A percentile compares a stretch with the other conserved stretches of the same genome.
These are phyloP conservation scores for Aspergillus brasiliensis DNA, from an alignment of 2,329 filamentous ascomycete species.

Conservation along the genomic window DNA sequence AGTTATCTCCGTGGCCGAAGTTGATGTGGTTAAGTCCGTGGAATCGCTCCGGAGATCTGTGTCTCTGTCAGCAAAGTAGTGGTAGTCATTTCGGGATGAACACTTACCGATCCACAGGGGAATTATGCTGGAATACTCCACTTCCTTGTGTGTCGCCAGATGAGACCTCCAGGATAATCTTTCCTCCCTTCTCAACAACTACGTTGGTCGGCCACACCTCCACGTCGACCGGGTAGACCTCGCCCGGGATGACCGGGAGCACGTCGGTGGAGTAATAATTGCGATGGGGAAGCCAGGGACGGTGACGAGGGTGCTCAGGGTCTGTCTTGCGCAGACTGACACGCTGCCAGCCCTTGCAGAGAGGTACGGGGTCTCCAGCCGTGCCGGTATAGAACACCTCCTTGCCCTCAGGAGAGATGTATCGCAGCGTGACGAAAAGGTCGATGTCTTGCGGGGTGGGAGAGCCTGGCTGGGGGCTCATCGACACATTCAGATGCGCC, in stretches of 20 bases:
- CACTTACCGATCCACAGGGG: slow-evolving; percentile 38
- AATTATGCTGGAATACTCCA: slow-evolving; percentile 53
- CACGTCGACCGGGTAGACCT: slow-evolving; percentile 55
- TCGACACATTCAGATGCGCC: slow-evolving; percentile 65
- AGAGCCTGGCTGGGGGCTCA: slow-evolving; percentile 42
- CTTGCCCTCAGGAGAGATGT: slow-evolving; percentile 53
- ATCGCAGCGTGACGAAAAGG: slow-evolving; percentile 57
- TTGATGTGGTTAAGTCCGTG: slow-evolving; percentile 53
- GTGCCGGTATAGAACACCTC: slow-evolving; percentile 60
- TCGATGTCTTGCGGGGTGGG: slow-evolving; percentile 54
- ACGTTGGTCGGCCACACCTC: slow-evolving; percentile 45
- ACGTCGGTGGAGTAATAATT: slow-evolving; percentile 54
- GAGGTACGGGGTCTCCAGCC: slow-evolving; percentile 56
- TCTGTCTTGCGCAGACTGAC: slow-evolving; percentile 55
- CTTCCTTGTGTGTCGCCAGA: slow-evolving; percentile 55
- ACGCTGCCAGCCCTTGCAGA: slow-evolving; percentile 59
- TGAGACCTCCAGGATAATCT: slow-evolving; percentile 33
- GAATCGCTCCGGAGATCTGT: slow-evolving; percentile 47
- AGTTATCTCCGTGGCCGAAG: slow-evolving; percentile 52
- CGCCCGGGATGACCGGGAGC: slow-evolving; percentile 51
- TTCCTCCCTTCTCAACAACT: slow-evolving; percentile 36
- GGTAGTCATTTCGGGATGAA: background rate
- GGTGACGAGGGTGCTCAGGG: slow-evolving; percentile 45
- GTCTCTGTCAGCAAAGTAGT: background rate
- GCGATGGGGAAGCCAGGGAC: slow-evolving; percentile 51